Base-by-base conservation (phyloP, 208 protist species). In the Crithidia fasciculata region DNA sequence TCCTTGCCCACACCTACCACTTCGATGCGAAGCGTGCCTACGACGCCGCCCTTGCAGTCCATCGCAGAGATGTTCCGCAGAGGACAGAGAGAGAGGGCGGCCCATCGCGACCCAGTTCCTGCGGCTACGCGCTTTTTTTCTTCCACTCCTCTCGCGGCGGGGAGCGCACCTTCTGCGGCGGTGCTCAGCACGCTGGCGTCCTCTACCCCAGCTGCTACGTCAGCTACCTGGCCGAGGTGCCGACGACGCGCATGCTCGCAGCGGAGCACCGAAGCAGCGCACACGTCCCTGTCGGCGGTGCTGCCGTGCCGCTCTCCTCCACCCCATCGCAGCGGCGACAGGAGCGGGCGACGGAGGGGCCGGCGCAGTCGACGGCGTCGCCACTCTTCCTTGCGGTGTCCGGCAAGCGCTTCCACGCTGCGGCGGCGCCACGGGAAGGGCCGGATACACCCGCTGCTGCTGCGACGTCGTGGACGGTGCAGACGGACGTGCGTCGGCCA, bases 1-100 rank as follows among this genome's bases (percentile, higher is more conserved):
- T 84, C 40, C 44, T 84, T 2, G 75, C 63, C 5, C 80, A 84
- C 18, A 75, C 71, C 7, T 84, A 75, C 56, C 37, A n/a, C 41
- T 81, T 84, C 43, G 68, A 75, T 39, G 56, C 75, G 2, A 57
- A 63, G 56, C 12, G 9, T 28, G 69, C 69, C 18, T 73, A 69
- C 58, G 53, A 72, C 8, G 76, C 76, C 39, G 76, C 76, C 8
- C 40, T 43, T 7, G 53, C 53, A 9, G 59, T 57, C 7, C 64
- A 49, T 28, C 28, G 28, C 52, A n/a, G 36, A 45, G 36, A 15
- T 49, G 43, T 15, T 28, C 58, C 8, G 19, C 60, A n/a, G 41
- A 58, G 18, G 47, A 15, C 28, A 28, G 28, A 28, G 28, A 1
- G 28, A 28, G 28, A 28, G 28, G 1, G 28, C 28, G 28, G 28